A percentile compares a stretch with the other conserved stretches of the same genome.
Conservation (phyloP, 805 yeast species). For the Ogataea zsoltii region DNA sequence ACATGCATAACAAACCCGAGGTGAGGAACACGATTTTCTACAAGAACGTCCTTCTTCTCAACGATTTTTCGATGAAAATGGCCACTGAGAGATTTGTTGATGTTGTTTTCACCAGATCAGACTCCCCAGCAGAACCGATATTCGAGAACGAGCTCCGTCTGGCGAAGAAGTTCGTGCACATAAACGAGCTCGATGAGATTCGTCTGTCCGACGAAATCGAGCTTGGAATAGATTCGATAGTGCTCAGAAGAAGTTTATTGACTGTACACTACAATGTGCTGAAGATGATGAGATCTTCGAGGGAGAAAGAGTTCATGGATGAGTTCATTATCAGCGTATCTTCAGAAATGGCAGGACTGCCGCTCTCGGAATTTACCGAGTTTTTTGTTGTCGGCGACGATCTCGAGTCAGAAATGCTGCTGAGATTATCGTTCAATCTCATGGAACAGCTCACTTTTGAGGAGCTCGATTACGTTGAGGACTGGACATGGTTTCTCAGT, state of each 20-base stretch:
- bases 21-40: conserved; percentile 5
- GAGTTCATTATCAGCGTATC: conserved; percentile 9
- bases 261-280: conserved; percentile 10
- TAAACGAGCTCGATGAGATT: conserved; percentile 2
- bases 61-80: conserved; percentile 9
- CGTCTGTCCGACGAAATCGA: not conserved
- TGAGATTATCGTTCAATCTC: conserved; percentile 7
- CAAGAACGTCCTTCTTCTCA: conserved; percentile 7
- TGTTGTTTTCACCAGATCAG: conserved; percentile 16
- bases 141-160: conserved; percentile 21
- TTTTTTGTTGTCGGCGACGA: conserved; percentile 9
- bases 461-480: conserved; percentile 7
- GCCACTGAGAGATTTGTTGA: conserved; percentile 15
- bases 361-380: conserved; percentile 14
- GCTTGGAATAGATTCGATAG: conserved; percentile 20
- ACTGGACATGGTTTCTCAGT: conserved; percentile 15
- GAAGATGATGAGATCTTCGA: not conserved
- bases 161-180: conserved; percentile 4
- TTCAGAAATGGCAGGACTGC: conserved; percentile 4
- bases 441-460: conserved; percentile 15
- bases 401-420: conserved; percentile 11
- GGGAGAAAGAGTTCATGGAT: conserved; percentile 5
- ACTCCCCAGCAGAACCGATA: conserved; percentile 10
- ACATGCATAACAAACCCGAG: conserved; percentile 6
- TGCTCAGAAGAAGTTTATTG: conserved; percentile 14